phyloP scores from a whole-genome alignment of 2,329 filamentous ascomycete species.

The Penicillium sp. region DNA sequence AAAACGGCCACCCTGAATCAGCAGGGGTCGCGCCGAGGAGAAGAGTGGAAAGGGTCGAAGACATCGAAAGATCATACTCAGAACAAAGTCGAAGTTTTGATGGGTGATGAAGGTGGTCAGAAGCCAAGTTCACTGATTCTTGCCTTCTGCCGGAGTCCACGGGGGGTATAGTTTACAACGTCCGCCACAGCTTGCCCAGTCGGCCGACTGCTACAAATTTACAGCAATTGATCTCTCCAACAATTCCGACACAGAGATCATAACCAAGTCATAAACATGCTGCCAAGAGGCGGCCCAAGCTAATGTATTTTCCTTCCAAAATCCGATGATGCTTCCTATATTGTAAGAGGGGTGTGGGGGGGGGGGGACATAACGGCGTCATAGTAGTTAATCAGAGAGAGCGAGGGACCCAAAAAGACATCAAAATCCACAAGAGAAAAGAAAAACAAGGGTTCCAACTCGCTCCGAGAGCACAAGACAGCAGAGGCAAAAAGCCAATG shows the following conservation, averaged over 20 bases:
- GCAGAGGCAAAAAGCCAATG: conserved; percentile 3
- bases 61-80: conserved; percentile 4
- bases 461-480: neutral
- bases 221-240: neutral
- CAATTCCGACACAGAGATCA: neutral
- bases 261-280: conserved; percentile 4
- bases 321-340: conserved; percentile 24
- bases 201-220: neutral
- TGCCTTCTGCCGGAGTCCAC: neutral
- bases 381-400: conserved; percentile 12
- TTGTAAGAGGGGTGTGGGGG: conserved; percentile 13
- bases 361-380: conserved; percentile 31
- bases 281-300: conserved; percentile 17
- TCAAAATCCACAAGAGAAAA: conserved; percentile 11
- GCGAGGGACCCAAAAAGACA: neutral
- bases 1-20: conserved; percentile 27
- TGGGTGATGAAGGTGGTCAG: neutral
- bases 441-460: neutral
- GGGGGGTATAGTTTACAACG: neutral
- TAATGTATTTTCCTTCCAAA: conserved; percentile 28
- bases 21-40: conserved; percentile 7
- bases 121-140: neutral
- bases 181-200: neutral
- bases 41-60: conserved; percentile 4
- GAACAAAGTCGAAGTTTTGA: neutral